Conservation (phyloP, 1,139 yeast genomes). For the Sugiyamaella pinicola region DNA sequence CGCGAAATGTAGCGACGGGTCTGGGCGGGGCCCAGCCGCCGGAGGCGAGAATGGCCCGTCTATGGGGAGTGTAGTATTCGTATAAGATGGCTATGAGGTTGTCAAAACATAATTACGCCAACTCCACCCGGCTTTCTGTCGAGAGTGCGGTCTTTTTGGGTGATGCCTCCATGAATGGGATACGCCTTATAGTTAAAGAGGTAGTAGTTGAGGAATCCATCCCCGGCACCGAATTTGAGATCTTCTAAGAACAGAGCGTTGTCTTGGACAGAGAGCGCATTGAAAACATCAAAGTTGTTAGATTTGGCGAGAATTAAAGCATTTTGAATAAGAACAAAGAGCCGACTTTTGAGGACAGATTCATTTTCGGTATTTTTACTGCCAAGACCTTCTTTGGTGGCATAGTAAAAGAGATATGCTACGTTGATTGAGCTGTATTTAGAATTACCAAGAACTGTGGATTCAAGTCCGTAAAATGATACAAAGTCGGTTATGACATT, state of each 20-base stretch:
- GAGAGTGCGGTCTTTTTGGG: conserved; percentile 53
- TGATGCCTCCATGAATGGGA: conserved; percentile 81
- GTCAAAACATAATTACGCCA: conserved; percentile 79
- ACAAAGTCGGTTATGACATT: conserved; percentile 73
- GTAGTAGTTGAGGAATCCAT: conserved; percentile 87
- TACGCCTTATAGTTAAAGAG: conserved; percentile 85
- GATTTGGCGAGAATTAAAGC: conserved; percentile 74
- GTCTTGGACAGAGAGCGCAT: conserved; percentile 89
- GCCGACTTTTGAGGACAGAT: conserved; percentile 55
- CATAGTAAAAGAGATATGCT: conserved; percentile 90
- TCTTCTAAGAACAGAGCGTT: conserved; percentile 79
- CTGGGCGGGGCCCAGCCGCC: too few species aligned
- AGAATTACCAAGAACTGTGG: conserved; percentile 73
- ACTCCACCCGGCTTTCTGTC: conserved; percentile 66
- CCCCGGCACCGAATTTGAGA: conserved; percentile 90
- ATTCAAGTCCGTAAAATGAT: conserved; percentile 87
- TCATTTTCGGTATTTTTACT: conserved; percentile 27
- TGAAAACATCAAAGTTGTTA: conserved; percentile 81
- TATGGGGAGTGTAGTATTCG: too few species aligned
- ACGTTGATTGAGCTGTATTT: conserved; percentile 72
- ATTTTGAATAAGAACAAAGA: conserved; percentile 64
- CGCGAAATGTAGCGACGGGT: too few species aligned
- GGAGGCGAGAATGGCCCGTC: too few species aligned
- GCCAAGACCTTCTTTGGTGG: conserved; percentile 47
- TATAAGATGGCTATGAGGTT: background rate